These are phyloP conservation scores for Ceratobasidium sp. DNA, from an alignment of 1,284 basidiomycete genomes.

Conservation along the genomic window DNA sequence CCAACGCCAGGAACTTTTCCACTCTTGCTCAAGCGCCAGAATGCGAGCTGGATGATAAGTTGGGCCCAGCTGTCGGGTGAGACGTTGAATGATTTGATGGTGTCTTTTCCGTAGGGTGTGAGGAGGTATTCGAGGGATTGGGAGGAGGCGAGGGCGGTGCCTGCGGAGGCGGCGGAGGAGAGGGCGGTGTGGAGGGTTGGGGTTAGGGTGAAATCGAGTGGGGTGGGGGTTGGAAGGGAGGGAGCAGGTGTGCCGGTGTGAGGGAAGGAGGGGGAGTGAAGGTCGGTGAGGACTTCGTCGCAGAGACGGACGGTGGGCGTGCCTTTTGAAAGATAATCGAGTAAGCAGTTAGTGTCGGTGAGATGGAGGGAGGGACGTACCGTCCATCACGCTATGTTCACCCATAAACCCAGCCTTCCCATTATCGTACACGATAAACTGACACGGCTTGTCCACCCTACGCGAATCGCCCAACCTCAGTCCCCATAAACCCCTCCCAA, in stretches of 20 bases:
- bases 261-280: constrained; percentile 69
- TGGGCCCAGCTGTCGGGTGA: constrained; percentile 95
- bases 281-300: constrained; percentile 76
- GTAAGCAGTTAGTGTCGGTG: not conserved
- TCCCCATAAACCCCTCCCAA: not conserved
- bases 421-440: constrained; percentile 87
- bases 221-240: constrained; percentile 51
- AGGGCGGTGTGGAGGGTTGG: constrained; percentile 66
- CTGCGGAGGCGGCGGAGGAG: constrained; percentile 67
- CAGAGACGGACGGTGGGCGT: constrained; percentile 76
- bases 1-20: constrained; percentile 51
- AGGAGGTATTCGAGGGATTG: constrained; percentile 77
- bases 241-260: constrained; percentile 60
- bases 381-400: constrained; percentile 94
- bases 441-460: constrained; percentile 83
- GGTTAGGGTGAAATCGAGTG: constrained; percentile 76
- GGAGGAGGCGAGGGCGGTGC: constrained; percentile 71
- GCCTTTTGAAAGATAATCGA: constrained; percentile 53
- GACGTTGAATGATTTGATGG: constrained; percentile 87
- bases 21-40: constrained; percentile 69
- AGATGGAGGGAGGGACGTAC: constrained; percentile 1
- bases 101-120: constrained; percentile 86
- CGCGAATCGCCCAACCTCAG: no score
- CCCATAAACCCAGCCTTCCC: constrained; percentile 86
- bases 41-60: constrained; percentile 89